Conservation (phyloP, 1,139 yeast genomes). For the Candida pseudocylindracea region DNA sequence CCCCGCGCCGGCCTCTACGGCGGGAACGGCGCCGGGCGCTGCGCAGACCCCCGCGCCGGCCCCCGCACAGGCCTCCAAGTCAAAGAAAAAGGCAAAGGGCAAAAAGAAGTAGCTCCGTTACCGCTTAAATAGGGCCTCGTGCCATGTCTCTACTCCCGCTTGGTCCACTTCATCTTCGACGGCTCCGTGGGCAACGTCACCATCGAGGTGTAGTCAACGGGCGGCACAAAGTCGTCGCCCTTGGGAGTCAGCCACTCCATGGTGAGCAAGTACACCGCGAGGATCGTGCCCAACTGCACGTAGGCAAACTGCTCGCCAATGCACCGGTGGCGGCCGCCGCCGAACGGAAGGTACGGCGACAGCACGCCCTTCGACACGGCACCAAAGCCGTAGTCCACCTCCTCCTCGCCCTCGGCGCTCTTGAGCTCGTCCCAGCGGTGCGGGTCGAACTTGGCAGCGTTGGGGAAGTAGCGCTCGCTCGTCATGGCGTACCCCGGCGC, state of each 20-base stretch:
- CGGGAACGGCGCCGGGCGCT: too few relatives aligned
- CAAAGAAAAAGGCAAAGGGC: too few relatives aligned
- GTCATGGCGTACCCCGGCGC: conserved; percentile 86
- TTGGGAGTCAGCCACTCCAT: conserved; percentile 52
- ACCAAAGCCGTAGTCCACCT: conserved; percentile 89
- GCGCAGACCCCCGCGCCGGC: too few relatives aligned
- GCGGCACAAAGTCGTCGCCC: conserved; percentile 32
- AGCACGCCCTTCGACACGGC: conserved; percentile 88
- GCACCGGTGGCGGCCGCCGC: conserved; percentile 99
- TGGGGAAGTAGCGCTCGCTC: conserved; percentile 56
- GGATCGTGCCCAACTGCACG: conserved; percentile 74
- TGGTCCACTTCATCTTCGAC: conserved; percentile 12
- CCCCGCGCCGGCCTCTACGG: too few relatives aligned
- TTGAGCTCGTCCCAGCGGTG: conserved; percentile 58
- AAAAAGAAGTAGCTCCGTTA: too few relatives aligned
- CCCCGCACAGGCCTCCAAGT: too few relatives aligned
- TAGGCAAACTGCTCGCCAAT: conserved; percentile 98
- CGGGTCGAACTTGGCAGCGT: conserved; percentile 51
- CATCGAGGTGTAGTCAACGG: conserved; percentile 77
- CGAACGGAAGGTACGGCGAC: conserved; percentile 92
- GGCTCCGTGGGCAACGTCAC: conserved; percentile 77
- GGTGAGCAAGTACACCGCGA: conserved; percentile 56
- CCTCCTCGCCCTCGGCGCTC: conserved; percentile 15
- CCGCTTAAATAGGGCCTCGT: too few relatives aligned
- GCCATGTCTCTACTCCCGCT: background rate